Evolutionary conservation across 73 alveolate genomes (phyloP).

Genomic region (Symbiodinium natans): DNA sequence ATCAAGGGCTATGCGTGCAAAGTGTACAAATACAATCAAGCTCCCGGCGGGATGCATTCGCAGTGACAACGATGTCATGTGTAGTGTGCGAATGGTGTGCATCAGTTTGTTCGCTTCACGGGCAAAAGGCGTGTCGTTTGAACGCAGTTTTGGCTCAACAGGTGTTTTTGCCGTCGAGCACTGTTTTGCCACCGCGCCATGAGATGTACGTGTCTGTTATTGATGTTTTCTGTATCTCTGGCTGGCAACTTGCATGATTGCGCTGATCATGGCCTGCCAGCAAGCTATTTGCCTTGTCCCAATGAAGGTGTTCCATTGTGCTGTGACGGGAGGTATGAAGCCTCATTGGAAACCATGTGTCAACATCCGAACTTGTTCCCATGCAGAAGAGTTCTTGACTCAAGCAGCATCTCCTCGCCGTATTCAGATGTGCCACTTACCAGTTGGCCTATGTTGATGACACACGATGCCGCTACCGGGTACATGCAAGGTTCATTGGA

Average conservation of each 20-base stretch:
- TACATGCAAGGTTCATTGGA: not conserved
- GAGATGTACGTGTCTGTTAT: no score
- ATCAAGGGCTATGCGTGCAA: no score
- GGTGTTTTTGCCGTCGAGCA: no score
- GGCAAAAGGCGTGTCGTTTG: no score
- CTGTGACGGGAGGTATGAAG: not conserved
- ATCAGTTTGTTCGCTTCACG: no score
- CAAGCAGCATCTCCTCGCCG: not conserved
- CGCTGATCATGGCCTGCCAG: not conserved
- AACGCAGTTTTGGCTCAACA: no score
- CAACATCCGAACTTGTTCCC: not conserved
- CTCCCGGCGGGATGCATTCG: no score
- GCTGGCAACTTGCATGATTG: not conserved
- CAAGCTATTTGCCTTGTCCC: not conserved
- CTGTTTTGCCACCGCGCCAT: no score
- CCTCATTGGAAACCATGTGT: not conserved
- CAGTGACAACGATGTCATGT: no score
- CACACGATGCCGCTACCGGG: constrained; percentile 15
- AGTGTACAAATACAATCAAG: no score
- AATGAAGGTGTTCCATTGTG: not conserved
- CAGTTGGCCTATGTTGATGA: constrained; percentile 16
- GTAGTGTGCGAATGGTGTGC: no score
- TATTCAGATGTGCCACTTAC: not conserved
- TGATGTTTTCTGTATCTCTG: no score
- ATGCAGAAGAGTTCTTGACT: not conserved